Percentiles rank a stretch among this genome's conserved stretches.
These are phyloP conservation scores for Eucalyptus rudis DNA, from an alignment of 345 rosid species.

Conservation along the genomic window DNA sequence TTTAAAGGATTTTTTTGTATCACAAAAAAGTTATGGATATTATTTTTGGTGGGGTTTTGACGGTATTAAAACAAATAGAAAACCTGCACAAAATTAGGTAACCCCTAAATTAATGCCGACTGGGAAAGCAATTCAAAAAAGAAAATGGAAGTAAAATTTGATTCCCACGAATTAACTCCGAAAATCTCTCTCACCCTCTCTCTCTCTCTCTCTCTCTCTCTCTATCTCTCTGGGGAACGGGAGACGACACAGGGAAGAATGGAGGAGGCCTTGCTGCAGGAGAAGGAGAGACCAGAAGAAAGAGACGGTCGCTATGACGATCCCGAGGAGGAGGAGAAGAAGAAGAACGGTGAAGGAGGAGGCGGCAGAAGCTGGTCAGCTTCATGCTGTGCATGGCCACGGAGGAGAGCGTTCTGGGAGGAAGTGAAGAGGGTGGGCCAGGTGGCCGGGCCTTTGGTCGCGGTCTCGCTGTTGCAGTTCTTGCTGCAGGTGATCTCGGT, in stretches of 20 bases:
- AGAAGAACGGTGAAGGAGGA: not conserved
- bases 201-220: not conserved
- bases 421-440: slow-evolving; percentile 39
- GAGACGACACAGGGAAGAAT: not conserved
- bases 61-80: too few relatives aligned
- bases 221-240: not conserved
- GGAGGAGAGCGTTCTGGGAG: not conserved
- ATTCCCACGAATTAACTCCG: not conserved
- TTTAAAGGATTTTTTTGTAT: too few relatives aligned
- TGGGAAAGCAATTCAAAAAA: not conserved
- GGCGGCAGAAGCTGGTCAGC: not conserved
- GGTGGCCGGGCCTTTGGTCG: slow-evolving; percentile 66
- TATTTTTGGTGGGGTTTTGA: not conserved
- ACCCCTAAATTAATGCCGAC: too few relatives aligned
- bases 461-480: slow-evolving; percentile 41
- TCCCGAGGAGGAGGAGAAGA: not conserved
- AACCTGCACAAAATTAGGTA: too few relatives aligned
- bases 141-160: not conserved
- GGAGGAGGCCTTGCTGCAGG: not conserved
- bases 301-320: not conserved
- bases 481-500: slow-evolving; percentile 41
- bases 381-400: not conserved
- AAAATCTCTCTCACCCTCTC: not conserved
- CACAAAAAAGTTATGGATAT: too few relatives aligned
- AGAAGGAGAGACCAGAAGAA: not conserved